Evolutionary conservation across 2,329 filamentous ascomycete genomes (phyloP).

Genomic region (Aspergillus brasiliensis): DNA sequence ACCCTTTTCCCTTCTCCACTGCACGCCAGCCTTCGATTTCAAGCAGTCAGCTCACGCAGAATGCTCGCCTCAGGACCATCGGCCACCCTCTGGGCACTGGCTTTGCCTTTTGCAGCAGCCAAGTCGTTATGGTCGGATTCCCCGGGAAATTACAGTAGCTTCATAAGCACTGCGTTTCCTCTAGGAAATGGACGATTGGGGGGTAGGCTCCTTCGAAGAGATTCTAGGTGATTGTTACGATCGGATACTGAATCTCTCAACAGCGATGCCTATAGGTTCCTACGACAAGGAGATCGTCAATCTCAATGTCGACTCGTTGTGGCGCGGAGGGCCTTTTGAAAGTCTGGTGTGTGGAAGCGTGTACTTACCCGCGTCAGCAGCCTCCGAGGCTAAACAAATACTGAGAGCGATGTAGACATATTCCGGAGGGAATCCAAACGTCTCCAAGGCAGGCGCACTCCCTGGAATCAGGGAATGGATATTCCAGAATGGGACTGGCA

Average conservation of each 20-base stretch:
- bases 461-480: constrained; percentile 21
- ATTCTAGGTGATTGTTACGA: neutral
- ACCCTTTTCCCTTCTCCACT: neutral
- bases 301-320: constrained; percentile 30
- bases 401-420: constrained; percentile 13
- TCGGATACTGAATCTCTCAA: neutral
- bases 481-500: constrained; percentile 25
- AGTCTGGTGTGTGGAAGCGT: constrained; percentile 6
- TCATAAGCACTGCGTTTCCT: constrained; percentile 18
- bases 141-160: constrained; percentile 7
- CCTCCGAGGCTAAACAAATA: neutral
- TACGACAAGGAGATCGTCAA: constrained; percentile 19
- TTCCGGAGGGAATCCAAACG: constrained; percentile 21
- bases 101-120: constrained; percentile 4
- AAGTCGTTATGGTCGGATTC: constrained; percentile 14
- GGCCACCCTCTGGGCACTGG: neutral
- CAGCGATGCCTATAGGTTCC: constrained; percentile 23
- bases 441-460: constrained; percentile 19
- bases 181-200: constrained; percentile 21
- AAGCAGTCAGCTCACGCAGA: neutral
- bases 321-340: constrained; percentile 31
- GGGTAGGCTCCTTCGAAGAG: neutral
- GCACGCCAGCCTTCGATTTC: neutral
- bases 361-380: neutral
- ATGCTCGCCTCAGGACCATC: neutral